Evolutionary conservation across 768 basidiomycete species (phyloP).

Genomic region (Baorangia bicolor): DNA sequence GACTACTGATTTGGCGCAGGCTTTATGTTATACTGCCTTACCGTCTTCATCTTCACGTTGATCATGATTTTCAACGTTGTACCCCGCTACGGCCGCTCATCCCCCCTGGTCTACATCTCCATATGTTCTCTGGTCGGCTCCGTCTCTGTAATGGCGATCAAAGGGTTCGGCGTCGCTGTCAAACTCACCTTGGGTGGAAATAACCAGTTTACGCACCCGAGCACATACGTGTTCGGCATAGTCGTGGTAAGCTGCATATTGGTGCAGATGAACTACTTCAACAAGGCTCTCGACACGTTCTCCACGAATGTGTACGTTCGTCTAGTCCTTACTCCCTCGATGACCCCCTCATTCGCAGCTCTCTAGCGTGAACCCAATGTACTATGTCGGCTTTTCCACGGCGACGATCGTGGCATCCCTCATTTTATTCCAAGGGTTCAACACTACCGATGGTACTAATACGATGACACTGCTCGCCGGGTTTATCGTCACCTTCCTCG

Average conservation of each 20-base stretch:
- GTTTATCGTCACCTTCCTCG: slow-evolving; percentile 91
- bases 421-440: slow-evolving; percentile 97
- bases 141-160: slow-evolving; percentile 98
- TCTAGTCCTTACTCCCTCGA: neutral
- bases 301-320: slow-evolving; percentile 91
- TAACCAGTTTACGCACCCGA: slow-evolving; percentile 92
- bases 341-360: neutral
- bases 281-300: slow-evolving; percentile 95
- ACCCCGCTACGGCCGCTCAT: slow-evolving; percentile 83
- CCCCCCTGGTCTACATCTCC: slow-evolving; percentile 90
- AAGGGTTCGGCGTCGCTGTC: slow-evolving; percentile 95
- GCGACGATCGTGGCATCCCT: slow-evolving; percentile 92
- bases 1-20: slow-evolving; percentile 46
- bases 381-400: slow-evolving; percentile 95
- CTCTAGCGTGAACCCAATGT: slow-evolving; percentile 91
- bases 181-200: slow-evolving; percentile 91
- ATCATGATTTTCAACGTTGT: slow-evolving; percentile 86
- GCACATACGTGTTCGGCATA: slow-evolving; percentile 94
- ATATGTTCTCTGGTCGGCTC: slow-evolving; percentile 97
- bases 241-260: slow-evolving; percentile 83
- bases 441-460: slow-evolving; percentile 79
- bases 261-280: slow-evolving; percentile 95
- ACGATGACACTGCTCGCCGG: slow-evolving; percentile 87
- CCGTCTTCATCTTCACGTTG: slow-evolving; percentile 75
- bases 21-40: slow-evolving; percentile 88